A percentile compares a stretch with the other conserved stretches of the same genome.
phyloP scores from a whole-genome alignment of 2,329 filamentous ascomycete species.

The Colletotrichum lini region DNA sequence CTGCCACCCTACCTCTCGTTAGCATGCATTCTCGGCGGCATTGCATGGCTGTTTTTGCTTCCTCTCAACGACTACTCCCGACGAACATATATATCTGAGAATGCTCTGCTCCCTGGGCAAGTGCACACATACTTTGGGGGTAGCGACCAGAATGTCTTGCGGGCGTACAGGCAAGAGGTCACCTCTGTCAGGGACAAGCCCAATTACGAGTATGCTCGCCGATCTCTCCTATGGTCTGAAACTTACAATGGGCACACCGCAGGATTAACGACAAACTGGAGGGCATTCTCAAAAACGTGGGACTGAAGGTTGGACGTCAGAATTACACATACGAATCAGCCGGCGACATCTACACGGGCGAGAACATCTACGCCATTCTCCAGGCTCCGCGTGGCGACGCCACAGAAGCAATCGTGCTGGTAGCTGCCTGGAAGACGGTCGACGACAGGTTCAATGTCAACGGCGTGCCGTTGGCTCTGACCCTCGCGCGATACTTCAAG shows the following conservation, averaged over 20 bases:
- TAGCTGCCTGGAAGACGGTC: conserved; percentile 90
- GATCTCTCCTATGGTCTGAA: neutral
- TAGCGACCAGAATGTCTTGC: conserved; percentile 94
- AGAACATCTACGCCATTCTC: conserved; percentile 94
- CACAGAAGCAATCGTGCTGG: conserved; percentile 94
- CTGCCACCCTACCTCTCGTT: conserved; percentile 90
- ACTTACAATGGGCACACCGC: conserved; percentile 12
- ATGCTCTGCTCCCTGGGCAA: conserved; percentile 93
- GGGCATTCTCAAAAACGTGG: conserved; percentile 81
- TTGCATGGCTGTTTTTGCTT: conserved; percentile 90
- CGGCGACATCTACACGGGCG: conserved; percentile 80
- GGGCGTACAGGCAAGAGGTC: conserved; percentile 90
- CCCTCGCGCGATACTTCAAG: conserved; percentile 94
- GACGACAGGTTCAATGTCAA: conserved; percentile 85
- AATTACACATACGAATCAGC: conserved; percentile 88
- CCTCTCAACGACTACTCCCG: conserved; percentile 93
- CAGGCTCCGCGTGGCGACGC: conserved; percentile 96
- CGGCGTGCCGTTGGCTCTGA: conserved; percentile 88
- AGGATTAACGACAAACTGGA: conserved; percentile 80
- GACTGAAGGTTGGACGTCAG: conserved; percentile 90
- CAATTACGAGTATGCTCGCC: conserved; percentile 65
- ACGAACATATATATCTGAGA: conserved; percentile 96
- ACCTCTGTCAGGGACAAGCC: conserved; percentile 69
- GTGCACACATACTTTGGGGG: conserved; percentile 98
- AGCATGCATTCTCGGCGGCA: conserved; percentile 85